These are phyloP conservation scores for Centaurea solstitialis DNA, from an alignment of 129 eudicot species.

Conservation along the genomic window DNA sequence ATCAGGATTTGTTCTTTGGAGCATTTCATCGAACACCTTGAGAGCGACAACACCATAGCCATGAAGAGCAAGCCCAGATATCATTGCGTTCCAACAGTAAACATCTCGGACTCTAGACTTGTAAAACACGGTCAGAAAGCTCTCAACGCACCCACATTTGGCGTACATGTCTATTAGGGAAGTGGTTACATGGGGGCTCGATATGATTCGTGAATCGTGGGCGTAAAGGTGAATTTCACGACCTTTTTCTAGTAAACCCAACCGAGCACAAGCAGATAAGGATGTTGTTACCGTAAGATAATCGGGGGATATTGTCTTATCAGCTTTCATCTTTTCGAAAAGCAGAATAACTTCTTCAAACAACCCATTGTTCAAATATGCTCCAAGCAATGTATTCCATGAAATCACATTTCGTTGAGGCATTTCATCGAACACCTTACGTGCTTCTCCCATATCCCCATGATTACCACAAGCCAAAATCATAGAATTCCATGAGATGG, in stretches of 20 bases:
- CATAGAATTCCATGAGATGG: conserved; percentile 49
- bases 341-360: conserved; percentile 27
- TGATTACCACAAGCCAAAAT: conserved; percentile 37
- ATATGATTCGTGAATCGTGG: conserved; percentile 19
- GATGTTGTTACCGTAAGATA: conserved; percentile 32
- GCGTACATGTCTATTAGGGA: conserved; percentile 54
- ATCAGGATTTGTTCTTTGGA: conserved; percentile 31
- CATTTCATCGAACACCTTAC: conserved; percentile 45
- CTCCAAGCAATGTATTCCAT: conserved; percentile 53
- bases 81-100: conserved; percentile 50
- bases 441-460: conserved; percentile 45
- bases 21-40: conserved; percentile 37
- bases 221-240: conserved; percentile 35
- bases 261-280: conserved; percentile 48
- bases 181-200: conserved; percentile 32
- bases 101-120: conserved; percentile 38
- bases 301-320: conserved; percentile 22
- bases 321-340: conserved; percentile 45
- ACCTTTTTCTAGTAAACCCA: conserved; percentile 39
- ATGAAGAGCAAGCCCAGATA: conserved; percentile 53
- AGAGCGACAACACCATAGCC: conserved; percentile 44
- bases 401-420: conserved; percentile 39
- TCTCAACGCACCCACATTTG: conserved; percentile 49
- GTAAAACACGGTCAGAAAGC: conserved; percentile 47
- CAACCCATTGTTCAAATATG: conserved; percentile 25